Evolutionary conservation across 1,139 yeast genomes (phyloP), one percentile per base, ranked within the genome.

Genomic region (Candida sp.): DNA sequence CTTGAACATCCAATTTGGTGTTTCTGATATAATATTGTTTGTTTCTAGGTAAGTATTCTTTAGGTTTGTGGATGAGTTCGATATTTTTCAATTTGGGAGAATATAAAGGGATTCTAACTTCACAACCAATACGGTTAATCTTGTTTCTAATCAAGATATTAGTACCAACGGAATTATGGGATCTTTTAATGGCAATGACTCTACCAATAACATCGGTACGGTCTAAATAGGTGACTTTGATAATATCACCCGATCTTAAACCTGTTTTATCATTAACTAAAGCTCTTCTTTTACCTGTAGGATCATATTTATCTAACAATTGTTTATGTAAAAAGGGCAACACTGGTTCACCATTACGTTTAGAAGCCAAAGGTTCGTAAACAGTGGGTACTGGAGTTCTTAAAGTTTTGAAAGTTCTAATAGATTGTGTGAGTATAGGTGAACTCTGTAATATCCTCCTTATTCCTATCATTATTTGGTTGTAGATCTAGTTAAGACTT

Each of bases 1-100:
- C 93, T 48, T 84, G 87, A 38, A 88, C 96, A 64, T 90, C 97
- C 66, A 84, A 70, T 65, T 83, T 84, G 51, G 88, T 77, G 64
- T 81, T 85, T 69, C 97, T 84, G 60, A 90, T 87, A 66, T 87
- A 90, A 73, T 84, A 89, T 53, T 88, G 93, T 73, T 87, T 89
- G 67, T 81, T 79, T 78, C 96, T 79, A 22, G 74, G 61, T 73
- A 82, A 78, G 67, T 87, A 84, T 58, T 75, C 75, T 53, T 76
- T 73, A 23, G 95, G 91, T 62, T 82, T 83, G 64, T 87, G 77
- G 52, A 90, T 64, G 33, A 87, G 63, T 63, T 90, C 97, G 45
- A 90, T 73, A 63, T 84, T 79, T 52, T 82, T 79, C 47, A 90
- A 75, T 43, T 79, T 74, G 22, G 97, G 97, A 51, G 84, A 87